Percentiles rank a stretch among this genome's conserved stretches.
These are phyloP conservation scores for Euphorbia pulcherrima DNA, from an alignment of 345 rosid species.

Conservation along the genomic window DNA sequence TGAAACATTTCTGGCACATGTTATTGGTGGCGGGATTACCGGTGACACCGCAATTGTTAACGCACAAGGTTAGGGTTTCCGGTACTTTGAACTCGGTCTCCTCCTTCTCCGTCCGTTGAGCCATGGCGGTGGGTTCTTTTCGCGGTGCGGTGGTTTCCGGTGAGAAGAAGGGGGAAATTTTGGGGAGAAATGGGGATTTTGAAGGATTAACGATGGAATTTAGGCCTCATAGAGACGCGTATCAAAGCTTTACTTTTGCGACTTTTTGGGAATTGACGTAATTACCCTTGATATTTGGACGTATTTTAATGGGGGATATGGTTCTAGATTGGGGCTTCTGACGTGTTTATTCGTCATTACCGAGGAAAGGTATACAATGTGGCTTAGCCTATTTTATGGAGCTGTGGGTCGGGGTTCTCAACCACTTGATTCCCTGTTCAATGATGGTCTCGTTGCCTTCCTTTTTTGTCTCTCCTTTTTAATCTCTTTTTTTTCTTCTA, in stretches of 20 bases:
- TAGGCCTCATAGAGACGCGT: slow-evolving; percentile 90
- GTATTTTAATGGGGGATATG: slow-evolving; percentile 13
- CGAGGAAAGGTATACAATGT: slow-evolving; percentile 15
- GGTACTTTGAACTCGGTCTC: slow-evolving; percentile 95
- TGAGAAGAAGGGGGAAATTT: background rate
- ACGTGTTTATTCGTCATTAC: slow-evolving; percentile 41
- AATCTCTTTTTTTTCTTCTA: too few species aligned
- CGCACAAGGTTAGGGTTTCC: slow-evolving; percentile 61
- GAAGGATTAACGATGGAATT: slow-evolving; percentile 56
- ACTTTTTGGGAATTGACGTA: slow-evolving; percentile 9
- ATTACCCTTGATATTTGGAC: slow-evolving; percentile 30
- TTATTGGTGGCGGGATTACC: slow-evolving; percentile 89
- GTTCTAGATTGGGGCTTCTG: slow-evolving; percentile 25
- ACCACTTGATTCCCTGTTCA: slow-evolving; percentile 7
- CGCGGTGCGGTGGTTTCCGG: background rate
- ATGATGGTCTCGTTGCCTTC: background rate
- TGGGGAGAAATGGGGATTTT: slow-evolving; percentile 11
- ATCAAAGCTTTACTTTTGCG: slow-evolving; percentile 44
- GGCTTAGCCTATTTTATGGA: slow-evolving; percentile 20
- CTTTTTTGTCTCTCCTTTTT: background rate
- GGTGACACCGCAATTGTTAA: slow-evolving; percentile 77
- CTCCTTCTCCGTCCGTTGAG: slow-evolving; percentile 84
- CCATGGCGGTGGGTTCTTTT: slow-evolving; percentile 41
- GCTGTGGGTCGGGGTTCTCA: slow-evolving; percentile 11
- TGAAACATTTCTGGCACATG: slow-evolving; percentile 96